phyloP scores from a whole-genome alignment of 768 basidiomycete species.

The Xanthoconium stramineum region DNA sequence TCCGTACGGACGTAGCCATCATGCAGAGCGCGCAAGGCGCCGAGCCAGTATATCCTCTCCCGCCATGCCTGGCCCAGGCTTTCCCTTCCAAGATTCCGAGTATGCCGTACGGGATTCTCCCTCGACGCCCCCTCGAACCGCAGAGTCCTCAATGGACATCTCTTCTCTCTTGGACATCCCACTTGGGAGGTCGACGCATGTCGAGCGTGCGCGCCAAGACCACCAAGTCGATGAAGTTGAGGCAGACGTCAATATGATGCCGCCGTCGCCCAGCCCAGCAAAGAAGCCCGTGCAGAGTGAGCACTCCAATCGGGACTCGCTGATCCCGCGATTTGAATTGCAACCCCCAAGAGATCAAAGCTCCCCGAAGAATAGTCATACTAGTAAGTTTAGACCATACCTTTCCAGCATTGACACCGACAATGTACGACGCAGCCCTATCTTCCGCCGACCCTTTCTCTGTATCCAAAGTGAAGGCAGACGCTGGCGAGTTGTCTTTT shows the following conservation, averaged over 20 bases:
- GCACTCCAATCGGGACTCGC: constrained; percentile 25
- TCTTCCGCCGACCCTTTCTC: constrained; percentile 22
- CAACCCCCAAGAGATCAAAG: constrained; percentile 17
- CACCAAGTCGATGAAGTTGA: constrained; percentile 32
- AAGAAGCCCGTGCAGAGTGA: constrained; percentile 23
- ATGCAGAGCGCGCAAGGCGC: constrained; percentile 48
- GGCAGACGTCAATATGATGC: constrained; percentile 41
- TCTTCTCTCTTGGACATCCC: constrained; percentile 19
- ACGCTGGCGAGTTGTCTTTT: constrained; percentile 25
- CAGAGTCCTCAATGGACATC: constrained; percentile 24
- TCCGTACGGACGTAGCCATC: constrained; percentile 62
- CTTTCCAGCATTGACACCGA: background rate
- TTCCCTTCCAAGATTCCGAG: constrained; percentile 29
- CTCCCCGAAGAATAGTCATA: constrained; percentile 17
- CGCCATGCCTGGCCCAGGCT: constrained; percentile 36
- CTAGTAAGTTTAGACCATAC: constrained; percentile 13
- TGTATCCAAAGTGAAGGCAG: constrained; percentile 22
- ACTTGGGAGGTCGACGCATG: constrained; percentile 38
- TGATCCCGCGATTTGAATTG: constrained; percentile 35
- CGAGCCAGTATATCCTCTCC: constrained; percentile 31
- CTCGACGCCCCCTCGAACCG: constrained; percentile 22
- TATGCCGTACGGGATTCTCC: constrained; percentile 10
- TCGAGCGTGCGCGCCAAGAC: constrained; percentile 34
- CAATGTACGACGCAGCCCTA: constrained; percentile 5
- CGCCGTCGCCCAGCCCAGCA: constrained; percentile 49